Base-by-base conservation (phyloP, 192 early-diverging fungal genomes). In the Lobosporangium transversale region DNA sequence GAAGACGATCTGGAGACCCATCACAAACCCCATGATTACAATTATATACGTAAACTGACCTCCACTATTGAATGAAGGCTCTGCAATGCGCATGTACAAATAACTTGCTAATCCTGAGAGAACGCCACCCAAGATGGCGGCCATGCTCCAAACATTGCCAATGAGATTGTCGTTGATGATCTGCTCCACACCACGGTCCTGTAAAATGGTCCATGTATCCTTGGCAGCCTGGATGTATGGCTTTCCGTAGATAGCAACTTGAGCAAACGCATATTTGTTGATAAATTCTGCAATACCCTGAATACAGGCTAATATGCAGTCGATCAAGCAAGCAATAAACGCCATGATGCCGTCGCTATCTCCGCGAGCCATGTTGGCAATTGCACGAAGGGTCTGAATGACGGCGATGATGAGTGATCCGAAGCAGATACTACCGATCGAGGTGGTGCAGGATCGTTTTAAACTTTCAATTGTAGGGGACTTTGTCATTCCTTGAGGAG, bases 91-190 rank as follows among this genome's bases (percentile, higher is more conserved):
- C 1, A 88, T 48, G 58, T 88, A 88, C 23, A 81, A 61, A 43
- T 67, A 88, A 8, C 84, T 83, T 11, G 76, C 69, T 12, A 84
- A 37, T 32, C 68, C 79, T 18, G 81, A 81, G 10, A 88, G 53
- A n/a, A 81, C 75, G n/a, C 83, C 84, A 17, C 81, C 78, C 15
- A 88, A 62, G 8, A 75, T 24, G 0, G 71, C 83, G 0, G 84
- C 96, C 80, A 98, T 89, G 56, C 84, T 80, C 45, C 98, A 70
- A 12, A 98, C 97, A 55, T 94, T 93, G 43, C 92, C 92, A 56
- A 98, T 93, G 26, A 99, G 79, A 60, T 88, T 89, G 83, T 99
- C 98, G 78, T 98, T 99, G 79, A 93, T 92, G 45, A 95, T 80
- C n/a, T 88, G 86, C 36, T 92, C 91, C 17, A 93, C 83, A 18